Base-by-base conservation (phyloP, 2,329 filamentous ascomycete species). In the Penicillium sp. region DNA sequence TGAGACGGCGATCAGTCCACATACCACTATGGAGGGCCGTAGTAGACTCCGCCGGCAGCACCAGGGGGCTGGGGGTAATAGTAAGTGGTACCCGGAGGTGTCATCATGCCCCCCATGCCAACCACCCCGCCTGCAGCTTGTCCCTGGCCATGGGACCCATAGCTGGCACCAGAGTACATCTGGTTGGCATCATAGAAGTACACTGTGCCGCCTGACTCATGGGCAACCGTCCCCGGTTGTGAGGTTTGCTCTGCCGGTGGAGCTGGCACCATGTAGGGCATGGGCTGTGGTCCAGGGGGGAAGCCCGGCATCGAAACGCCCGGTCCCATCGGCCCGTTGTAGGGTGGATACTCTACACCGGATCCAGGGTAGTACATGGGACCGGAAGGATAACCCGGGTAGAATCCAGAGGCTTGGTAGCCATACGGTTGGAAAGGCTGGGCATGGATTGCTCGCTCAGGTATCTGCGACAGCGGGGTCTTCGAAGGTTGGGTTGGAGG, bases 201-300 rank as follows among this genome's bases (percentile, higher is more conserved):
- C 1, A 95, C 90, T 80, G 94, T 97, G 52, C 93, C 93, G 58
- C 95, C 95, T 54, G 85, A 84, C 72, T 97, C 91, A 67, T 96
- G 90, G 0, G 89, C 88, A 18, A 85, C 78, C 48, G 80, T 80
- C 13, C 75, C 76, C 3, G 73, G 69, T 55, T 79, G 81, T 28
- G 73, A 69, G 5, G 63, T 51, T 49, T 66, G 58, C 39, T 74
- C 72, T 39, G 59, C 57, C 47, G 68, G 56, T 24, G 61, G 49
- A 29, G 56, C 51, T 12, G 62, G 61, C 25, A 66, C 47, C 49
- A 63, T 59, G 52, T 70, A 71, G 13, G 66, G 63, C 37, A 57
- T 46, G 24, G 63, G 56, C 50, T 77, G 78, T 52, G 80, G 81
- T 2, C 73, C 67, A 5, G 73, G 73, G 12, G 81, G 75, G 60